Conservation (phyloP, 305 asterid genomes). For the Fraxinus greggii region DNA sequence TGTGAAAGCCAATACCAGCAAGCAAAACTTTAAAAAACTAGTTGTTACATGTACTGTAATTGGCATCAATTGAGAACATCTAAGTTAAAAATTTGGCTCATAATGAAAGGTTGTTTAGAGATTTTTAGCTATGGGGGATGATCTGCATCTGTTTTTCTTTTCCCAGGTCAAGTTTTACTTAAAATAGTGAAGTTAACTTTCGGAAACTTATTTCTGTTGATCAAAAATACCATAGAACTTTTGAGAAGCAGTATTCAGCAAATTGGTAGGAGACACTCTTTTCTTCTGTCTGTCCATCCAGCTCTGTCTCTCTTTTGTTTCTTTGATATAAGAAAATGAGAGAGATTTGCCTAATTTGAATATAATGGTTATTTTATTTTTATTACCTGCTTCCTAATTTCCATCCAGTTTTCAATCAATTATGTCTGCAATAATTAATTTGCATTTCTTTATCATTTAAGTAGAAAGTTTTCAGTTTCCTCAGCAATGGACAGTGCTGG, state of each 20-base stretch:
- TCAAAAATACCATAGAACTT: not conserved
- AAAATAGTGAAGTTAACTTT: not conserved
- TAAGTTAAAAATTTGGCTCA: not conserved
- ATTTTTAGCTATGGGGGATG: not conserved
- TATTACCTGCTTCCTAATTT: not conserved
- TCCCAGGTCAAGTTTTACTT: not conserved
- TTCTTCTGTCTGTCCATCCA: not conserved
- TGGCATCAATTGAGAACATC: not conserved
- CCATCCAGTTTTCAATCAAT: not conserved
- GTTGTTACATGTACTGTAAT: not conserved
- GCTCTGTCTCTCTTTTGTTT: not conserved
- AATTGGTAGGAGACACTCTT: not conserved
- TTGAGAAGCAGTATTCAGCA: not conserved
- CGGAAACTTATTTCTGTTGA: not conserved
- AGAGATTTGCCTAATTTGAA: not conserved
- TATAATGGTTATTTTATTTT: not conserved
- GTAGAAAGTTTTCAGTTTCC: slow-evolving; percentile 38
- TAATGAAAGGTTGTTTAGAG: not conserved
- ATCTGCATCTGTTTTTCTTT: not conserved
- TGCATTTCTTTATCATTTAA: slow-evolving; percentile 14
- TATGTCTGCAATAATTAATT: slow-evolving; percentile 8
- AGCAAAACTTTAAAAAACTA: not conserved
- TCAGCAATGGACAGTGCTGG: slow-evolving; percentile 51
- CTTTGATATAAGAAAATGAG: not conserved
- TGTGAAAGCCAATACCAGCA: not conserved